Evolutionary conservation across 495 filamentous ascomycete species (phyloP), one percentile per base, ranked within the genome.

Genomic region (Talaromyces adpressus): DNA sequence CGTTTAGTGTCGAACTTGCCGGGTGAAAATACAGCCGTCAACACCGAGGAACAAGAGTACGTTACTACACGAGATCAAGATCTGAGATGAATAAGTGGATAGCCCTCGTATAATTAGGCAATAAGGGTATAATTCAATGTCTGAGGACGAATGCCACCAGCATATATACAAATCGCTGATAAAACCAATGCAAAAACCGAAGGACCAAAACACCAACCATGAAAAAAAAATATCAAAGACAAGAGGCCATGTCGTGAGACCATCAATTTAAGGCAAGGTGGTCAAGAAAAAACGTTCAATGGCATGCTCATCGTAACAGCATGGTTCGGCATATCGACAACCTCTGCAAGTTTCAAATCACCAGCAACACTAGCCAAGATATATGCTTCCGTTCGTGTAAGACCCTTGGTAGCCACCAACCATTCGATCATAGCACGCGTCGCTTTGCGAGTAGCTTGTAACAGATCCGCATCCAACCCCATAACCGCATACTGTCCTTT

Each of bases 271-370:
- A 14, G 4, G 3, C 36, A 41, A 0, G 4, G 12, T 34, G 20
- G 18, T 12, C 16, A 53, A 23, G 14, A 11, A 27, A 83, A 82
- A 54, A 80, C 69, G 11, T 72, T 75, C 66, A 83, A 62, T 1
- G 78, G 77, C 34, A 83, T 57, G 41, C 69, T 76, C 75, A 78
- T 78, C 2, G 79, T 73, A 27, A 81, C 75, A 23, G 73, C 76
- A 64, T 69, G 82, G 59, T 82, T 74, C 25, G 81, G 81, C 68
- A 83, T 77, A 62, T 82, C 80, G 34, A 83, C 80, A 25, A 75
- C 71, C 63, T 83, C 78, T 9, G 69, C 73, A 61, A 82, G 76
- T 62, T 77, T 75, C 27, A 83, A 67, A 64, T 79, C 75, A 0
- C 70, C 77, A 23, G 75, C 77, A 49, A 82, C 77, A 66, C 75